These are phyloP conservation scores for Bassia scoparia DNA, from an alignment of 148 eudicot species.

Conservation along the genomic window DNA sequence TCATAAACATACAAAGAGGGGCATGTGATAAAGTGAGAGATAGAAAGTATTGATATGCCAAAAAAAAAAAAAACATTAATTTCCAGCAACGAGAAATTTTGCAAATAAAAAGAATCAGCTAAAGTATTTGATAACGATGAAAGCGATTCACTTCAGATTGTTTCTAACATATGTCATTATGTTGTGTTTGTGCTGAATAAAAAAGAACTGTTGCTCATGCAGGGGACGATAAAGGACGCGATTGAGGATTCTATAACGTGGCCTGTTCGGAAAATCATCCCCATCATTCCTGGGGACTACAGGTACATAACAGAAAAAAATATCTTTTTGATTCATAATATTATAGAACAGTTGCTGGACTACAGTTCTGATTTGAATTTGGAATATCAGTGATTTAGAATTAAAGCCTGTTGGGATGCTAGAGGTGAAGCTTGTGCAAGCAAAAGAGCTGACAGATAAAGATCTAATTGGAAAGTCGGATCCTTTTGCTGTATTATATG, in stretches of 20 bases:
- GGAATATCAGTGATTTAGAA: slow-evolving; percentile 65
- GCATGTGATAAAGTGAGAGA: too few relatives aligned
- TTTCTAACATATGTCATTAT: too few relatives aligned
- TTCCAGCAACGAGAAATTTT: too few relatives aligned
- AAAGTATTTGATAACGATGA: background rate
- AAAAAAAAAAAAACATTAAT: background rate
- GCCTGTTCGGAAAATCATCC: slow-evolving; percentile 95
- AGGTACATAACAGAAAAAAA: slow-evolving; percentile 41
- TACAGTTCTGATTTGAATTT: slow-evolving; percentile 1
- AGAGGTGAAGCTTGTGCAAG: slow-evolving; percentile 98
- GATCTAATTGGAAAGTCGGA: slow-evolving; percentile 97
- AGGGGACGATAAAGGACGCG: slow-evolving; percentile 86
- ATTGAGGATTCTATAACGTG: slow-evolving; percentile 95
- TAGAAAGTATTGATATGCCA: too few relatives aligned
- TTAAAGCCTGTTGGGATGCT: slow-evolving; percentile 86
- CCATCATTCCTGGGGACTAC: slow-evolving; percentile 94
- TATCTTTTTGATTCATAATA: background rate
- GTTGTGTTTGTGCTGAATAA: background rate
- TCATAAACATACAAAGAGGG: too few relatives aligned
- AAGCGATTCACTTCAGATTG: background rate
- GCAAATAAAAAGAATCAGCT: too few relatives aligned
- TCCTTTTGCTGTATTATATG: slow-evolving; percentile 83
- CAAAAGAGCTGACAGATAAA: slow-evolving; percentile 83
- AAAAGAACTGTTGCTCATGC: slow-evolving; percentile 10
- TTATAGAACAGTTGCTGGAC: background rate